These are phyloP conservation scores for Phytophthora sp. DNA, from an alignment of 352 stramenopile species.

Conservation along the genomic window DNA sequence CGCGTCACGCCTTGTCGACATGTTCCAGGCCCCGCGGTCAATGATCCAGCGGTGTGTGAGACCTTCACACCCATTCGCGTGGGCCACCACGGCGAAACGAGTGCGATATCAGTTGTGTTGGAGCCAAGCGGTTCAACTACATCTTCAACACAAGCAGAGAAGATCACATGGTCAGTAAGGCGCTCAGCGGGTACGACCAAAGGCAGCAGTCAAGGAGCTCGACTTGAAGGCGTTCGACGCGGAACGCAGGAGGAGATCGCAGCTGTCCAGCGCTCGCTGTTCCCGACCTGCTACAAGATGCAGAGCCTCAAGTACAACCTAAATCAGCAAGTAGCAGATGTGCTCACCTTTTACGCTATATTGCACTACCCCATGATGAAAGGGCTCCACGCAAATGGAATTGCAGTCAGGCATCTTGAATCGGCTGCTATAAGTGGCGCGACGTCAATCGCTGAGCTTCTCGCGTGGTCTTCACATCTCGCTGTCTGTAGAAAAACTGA, in stretches of 20 bases:
- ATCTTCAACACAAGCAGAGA: slow-evolving; percentile 15
- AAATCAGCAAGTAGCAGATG: not conserved
- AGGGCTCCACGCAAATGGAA: not conserved
- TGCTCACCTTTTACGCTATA: not conserved
- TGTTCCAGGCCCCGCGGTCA: slow-evolving; percentile 15
- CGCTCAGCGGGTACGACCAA: not conserved
- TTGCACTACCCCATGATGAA: not conserved
- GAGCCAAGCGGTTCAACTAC: slow-evolving; percentile 11
- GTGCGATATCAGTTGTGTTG: no score
- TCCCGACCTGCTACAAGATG: slow-evolving; percentile 14
- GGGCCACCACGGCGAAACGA: no score
- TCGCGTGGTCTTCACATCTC: slow-evolving; percentile 7
- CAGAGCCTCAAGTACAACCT: not conserved
- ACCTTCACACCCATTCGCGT: no score
- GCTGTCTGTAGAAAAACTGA: no score
- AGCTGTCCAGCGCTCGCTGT: not conserved
- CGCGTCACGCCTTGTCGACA: slow-evolving; percentile 29
- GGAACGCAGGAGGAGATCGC: slow-evolving; percentile 7
- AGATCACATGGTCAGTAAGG: not conserved
- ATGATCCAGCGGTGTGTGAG: slow-evolving; percentile 11
- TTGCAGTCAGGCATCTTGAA: not conserved
- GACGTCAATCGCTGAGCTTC: not conserved
- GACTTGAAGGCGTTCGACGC: slow-evolving; percentile 7
- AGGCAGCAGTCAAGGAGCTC: not conserved
- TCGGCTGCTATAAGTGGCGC: not conserved